phyloP scores from a whole-genome alignment of 2,329 filamentous ascomycete genomes.

The Penicillium paneum region DNA sequence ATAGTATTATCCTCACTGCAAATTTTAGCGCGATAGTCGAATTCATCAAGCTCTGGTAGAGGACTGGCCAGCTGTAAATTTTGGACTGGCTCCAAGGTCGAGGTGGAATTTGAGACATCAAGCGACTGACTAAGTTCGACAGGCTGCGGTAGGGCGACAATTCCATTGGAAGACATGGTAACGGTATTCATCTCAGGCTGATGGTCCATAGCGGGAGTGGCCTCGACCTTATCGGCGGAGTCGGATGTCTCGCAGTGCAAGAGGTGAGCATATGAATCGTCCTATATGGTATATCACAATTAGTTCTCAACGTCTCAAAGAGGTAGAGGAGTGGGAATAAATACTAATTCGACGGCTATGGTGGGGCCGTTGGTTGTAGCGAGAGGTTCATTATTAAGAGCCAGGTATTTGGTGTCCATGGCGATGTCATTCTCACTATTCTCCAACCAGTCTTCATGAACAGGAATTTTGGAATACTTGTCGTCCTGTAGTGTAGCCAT shows the following conservation, averaged over 20 bases:
- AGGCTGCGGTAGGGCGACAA: not conserved
- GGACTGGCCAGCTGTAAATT: too few species aligned
- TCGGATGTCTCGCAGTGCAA: not conserved
- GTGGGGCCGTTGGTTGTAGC: not conserved
- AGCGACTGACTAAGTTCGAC: not conserved
- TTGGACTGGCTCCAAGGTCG: not conserved
- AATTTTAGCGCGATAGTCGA: not conserved
- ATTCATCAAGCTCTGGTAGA: not conserved
- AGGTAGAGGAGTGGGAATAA: not conserved
- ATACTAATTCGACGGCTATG: not conserved
- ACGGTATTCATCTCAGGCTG: not conserved
- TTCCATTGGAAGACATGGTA: not conserved
- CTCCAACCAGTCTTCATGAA: not conserved
- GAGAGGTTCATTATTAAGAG: not conserved
- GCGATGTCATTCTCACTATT: not conserved
- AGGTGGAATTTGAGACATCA: not conserved
- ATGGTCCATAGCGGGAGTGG: not conserved
- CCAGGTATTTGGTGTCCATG: not conserved
- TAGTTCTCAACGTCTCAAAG: fast-evolving
- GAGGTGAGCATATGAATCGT: not conserved
- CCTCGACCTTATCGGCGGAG: not conserved
- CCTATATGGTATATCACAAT: not conserved
- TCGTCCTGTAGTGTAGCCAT: not conserved
- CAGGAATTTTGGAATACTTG: not conserved
- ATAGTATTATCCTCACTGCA: not conserved